Evolutionary conservation across 495 filamentous ascomycete genomes (phyloP).

Genomic region (Coniosporium apollinis): DNA sequence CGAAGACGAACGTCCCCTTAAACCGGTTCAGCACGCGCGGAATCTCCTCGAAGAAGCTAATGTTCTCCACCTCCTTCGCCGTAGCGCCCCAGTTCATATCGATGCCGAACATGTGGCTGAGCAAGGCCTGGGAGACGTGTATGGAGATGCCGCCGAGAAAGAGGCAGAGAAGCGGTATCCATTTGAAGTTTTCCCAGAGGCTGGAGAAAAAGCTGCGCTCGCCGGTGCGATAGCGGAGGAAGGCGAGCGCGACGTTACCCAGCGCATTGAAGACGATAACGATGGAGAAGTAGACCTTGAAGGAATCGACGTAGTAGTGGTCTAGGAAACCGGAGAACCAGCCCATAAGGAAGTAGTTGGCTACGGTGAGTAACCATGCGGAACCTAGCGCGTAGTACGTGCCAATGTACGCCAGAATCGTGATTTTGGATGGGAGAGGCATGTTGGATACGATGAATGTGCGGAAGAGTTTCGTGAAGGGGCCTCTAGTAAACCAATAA

Average conservation of each 20-base stretch:
- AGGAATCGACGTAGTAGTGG: constrained; percentile 32
- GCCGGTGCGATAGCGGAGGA: constrained; percentile 28
- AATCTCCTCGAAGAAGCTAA: constrained; percentile 43
- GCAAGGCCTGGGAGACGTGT: constrained; percentile 29
- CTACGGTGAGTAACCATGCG: constrained; percentile 60
- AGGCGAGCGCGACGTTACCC: constrained; percentile 30
- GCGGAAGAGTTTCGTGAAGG: constrained; percentile 61
- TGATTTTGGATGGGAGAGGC: constrained; percentile 62
- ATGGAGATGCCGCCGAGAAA: constrained; percentile 32
- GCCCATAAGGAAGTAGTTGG: constrained; percentile 62
- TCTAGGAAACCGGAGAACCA: constrained; percentile 31
- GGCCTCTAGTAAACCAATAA: constrained; percentile 38
- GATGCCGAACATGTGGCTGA: constrained; percentile 31
- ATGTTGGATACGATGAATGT: constrained; percentile 55
- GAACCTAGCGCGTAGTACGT: constrained; percentile 73
- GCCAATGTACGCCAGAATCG: constrained; percentile 71
- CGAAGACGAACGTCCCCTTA: constrained; percentile 42
- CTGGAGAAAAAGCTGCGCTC: constrained; percentile 20
- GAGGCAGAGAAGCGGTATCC: constrained; percentile 29
- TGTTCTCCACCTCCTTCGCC: constrained; percentile 41
- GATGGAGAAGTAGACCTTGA: constrained; percentile 33
- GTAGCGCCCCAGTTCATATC: constrained; percentile 34
- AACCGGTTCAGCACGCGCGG: constrained; percentile 38
- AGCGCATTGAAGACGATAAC: constrained; percentile 30
- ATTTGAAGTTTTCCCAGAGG: constrained; percentile 28